Evolutionary conservation across 1,139 yeast species (phyloP).

Genomic region (Torulaspora globosa): DNA sequence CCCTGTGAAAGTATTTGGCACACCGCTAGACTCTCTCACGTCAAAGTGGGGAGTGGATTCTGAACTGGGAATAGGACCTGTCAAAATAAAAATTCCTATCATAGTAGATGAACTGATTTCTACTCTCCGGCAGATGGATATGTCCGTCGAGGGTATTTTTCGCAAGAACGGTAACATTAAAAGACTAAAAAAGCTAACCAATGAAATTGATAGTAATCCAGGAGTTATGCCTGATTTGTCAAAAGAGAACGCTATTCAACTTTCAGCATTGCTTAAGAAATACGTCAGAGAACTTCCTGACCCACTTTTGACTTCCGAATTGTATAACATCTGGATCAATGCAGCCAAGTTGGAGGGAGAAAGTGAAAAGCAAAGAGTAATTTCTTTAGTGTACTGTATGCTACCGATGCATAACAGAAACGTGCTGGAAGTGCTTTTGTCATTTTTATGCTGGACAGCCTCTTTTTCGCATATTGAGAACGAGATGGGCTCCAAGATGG

Average conservation of each 20-base stretch:
- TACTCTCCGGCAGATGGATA: conserved; percentile 84
- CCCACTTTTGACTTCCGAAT: conserved; percentile 73
- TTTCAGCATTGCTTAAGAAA: conserved; percentile 90
- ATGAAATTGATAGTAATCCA: conserved; percentile 71
- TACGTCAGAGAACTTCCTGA: conserved; percentile 90
- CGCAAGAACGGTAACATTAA: conserved; percentile 95
- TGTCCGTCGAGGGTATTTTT: conserved; percentile 96
- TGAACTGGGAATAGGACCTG: conserved; percentile 81
- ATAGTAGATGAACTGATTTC: conserved; percentile 80
- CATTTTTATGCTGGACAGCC: conserved; percentile 92
- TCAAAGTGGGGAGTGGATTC: conserved; percentile 81
- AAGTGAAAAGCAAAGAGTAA: conserved; percentile 49
- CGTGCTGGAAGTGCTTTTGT: conserved; percentile 76
- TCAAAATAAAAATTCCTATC: conserved; percentile 75
- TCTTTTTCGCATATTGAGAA: conserved; percentile 88
- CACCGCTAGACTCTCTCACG: conserved; percentile 66
- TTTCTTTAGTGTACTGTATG: conserved; percentile 72
- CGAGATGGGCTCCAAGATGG: conserved; percentile 94
- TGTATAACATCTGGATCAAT: conserved; percentile 77
- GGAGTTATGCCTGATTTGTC: conserved; percentile 67
- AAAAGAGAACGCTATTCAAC: conserved; percentile 81
- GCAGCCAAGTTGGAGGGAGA: conserved; percentile 59
- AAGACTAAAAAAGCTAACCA: conserved; percentile 69
- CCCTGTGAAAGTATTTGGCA: conserved; percentile 64
- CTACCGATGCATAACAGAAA: conserved; percentile 82